Evolutionary conservation across 495 filamentous ascomycete species (phyloP).

Genomic region (Barbatosphaeria neglecta): DNA sequence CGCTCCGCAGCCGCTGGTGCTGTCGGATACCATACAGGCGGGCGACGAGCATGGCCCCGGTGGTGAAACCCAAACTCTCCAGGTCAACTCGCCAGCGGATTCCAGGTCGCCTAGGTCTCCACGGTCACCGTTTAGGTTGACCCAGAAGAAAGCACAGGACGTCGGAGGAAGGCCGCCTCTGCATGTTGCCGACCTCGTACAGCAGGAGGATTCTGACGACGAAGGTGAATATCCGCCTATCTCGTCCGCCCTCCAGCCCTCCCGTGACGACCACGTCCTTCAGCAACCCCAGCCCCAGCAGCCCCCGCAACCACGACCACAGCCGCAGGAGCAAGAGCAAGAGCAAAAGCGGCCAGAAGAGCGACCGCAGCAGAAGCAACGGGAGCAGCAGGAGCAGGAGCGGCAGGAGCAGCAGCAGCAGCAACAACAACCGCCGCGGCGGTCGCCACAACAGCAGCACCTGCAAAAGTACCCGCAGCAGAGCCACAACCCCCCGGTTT

Average conservation of each 20-base stretch:
- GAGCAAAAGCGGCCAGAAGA: not conserved
- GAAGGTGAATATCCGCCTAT: slow-evolving; percentile 9
- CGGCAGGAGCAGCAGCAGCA: slow-evolving; percentile 5
- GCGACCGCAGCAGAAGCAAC: not conserved
- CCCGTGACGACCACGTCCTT: slow-evolving; percentile 5
- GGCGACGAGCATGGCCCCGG: slow-evolving; percentile 15
- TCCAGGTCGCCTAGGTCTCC: slow-evolving; percentile 39
- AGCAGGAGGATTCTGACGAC: slow-evolving; percentile 16
- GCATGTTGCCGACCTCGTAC: slow-evolving; percentile 26
- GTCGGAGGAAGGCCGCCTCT: slow-evolving; percentile 17
- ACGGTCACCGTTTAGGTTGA: slow-evolving; percentile 39
- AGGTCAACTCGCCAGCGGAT: slow-evolving; percentile 22
- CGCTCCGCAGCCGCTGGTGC: slow-evolving; percentile 40
- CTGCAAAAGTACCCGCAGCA: slow-evolving; percentile 8
- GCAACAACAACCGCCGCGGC: slow-evolving; percentile 5
- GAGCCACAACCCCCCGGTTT: slow-evolving; percentile 2
- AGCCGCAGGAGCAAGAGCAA: not conserved
- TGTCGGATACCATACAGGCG: slow-evolving; percentile 24
- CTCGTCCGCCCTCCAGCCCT: slow-evolving; percentile 9
- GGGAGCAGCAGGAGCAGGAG: not conserved
- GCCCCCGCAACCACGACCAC: slow-evolving; percentile 1
- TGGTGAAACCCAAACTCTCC: slow-evolving; percentile 22
- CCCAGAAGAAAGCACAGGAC: slow-evolving; percentile 18
- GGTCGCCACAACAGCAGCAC: slow-evolving; percentile 8
- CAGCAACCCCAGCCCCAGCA: slow-evolving; percentile 7